A percentile compares a stretch with the other conserved stretches of the same genome.
phyloP scores from a whole-genome alignment of 495 filamentous ascomycete genomes.

The Podospora australis region DNA sequence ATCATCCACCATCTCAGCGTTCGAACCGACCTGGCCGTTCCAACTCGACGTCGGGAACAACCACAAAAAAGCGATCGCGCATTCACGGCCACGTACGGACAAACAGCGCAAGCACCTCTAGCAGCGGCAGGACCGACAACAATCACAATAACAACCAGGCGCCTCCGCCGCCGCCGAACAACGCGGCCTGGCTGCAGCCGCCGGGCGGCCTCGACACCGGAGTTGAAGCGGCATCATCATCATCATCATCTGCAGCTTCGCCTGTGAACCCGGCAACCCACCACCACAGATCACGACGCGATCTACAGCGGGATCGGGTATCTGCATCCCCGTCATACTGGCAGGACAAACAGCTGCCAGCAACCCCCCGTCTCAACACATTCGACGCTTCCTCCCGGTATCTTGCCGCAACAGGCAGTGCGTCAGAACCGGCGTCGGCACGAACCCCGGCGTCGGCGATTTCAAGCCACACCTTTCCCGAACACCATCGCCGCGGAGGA shows the following conservation, averaged over 20 bases:
- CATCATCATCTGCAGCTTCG: constrained; percentile 7
- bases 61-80: constrained; percentile 24
- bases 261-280: constrained; percentile 4
- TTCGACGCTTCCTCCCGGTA: constrained; percentile 22
- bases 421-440: constrained; percentile 23
- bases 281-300: constrained; percentile 10
- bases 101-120: constrained; percentile 28
- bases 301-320: constrained; percentile 23
- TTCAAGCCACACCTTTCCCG: constrained; percentile 15
- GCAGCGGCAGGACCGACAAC: constrained; percentile 22
- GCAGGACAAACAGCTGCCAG: constrained; percentile 32
- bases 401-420: constrained; percentile 23
- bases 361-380: constrained; percentile 30
- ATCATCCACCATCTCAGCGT: constrained; percentile 15
- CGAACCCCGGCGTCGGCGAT: constrained; percentile 20
- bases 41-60: constrained; percentile 28
- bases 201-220: constrained; percentile 10
- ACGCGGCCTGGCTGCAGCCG: constrained; percentile 14
- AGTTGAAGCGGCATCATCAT: constrained; percentile 1
- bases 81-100: constrained; percentile 22
- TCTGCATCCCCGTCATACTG: constrained; percentile 24
- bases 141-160: not conserved
- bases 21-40: constrained; percentile 23
- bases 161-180: constrained; percentile 11
- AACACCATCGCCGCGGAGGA: no score